Evolutionary conservation across 306 rosid species (phyloP).

Genomic region (Corylus avellana): DNA sequence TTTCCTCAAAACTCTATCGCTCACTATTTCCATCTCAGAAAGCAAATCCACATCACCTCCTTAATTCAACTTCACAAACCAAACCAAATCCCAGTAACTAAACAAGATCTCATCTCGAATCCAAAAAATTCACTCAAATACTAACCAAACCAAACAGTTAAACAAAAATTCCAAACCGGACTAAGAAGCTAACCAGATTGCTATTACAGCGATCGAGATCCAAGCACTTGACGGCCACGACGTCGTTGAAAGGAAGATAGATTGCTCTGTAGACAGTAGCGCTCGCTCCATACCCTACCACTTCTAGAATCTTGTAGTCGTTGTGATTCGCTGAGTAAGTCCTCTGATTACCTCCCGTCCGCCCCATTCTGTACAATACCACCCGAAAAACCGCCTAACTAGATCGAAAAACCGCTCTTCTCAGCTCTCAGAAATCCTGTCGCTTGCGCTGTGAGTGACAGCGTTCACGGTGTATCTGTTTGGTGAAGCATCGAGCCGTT

Average conservation of each 20-base stretch:
- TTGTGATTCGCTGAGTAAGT: constrained; percentile 53
- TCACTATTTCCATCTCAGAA: constrained; percentile 7
- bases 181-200: constrained; percentile 55
- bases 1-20: not conserved
- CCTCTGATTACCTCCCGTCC: constrained; percentile 54
- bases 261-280: constrained; percentile 91
- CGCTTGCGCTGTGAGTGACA: not conserved
- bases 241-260: constrained; percentile 77
- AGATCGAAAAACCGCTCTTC: not conserved
- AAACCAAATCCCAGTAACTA: constrained; percentile 10
- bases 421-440: not conserved
- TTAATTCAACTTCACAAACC: constrained; percentile 3
- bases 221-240: constrained; percentile 88
- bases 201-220: constrained; percentile 98
- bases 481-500: constrained; percentile 39
- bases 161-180: not conserved
- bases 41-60: constrained; percentile 13
- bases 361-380: constrained; percentile 32
- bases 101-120: constrained; percentile 1
- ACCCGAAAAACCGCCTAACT: not conserved
- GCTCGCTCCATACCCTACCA: constrained; percentile 94
- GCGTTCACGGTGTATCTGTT: not conserved
- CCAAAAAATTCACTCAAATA: not conserved
- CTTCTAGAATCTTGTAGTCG: constrained; percentile 93
- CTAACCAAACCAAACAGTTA: not conserved